A percentile compares a stretch with the other conserved stretches of the same genome.
phyloP scores from a whole-genome alignment of 805 yeast species.

The Wilhelminamyces savonicus region DNA sequence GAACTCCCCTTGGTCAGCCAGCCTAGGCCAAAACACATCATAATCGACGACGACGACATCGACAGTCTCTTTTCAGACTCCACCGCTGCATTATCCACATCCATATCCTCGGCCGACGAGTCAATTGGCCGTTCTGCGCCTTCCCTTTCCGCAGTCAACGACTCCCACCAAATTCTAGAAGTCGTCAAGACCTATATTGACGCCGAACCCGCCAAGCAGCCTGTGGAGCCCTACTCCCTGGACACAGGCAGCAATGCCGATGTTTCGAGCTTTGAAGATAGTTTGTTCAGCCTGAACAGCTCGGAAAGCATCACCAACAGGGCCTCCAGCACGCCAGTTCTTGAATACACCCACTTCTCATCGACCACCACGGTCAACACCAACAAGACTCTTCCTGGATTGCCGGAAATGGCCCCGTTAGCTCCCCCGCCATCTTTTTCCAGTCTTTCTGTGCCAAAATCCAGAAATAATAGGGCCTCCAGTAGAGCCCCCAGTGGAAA shows the following conservation, averaged over 20 bases:
- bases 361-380: slow-evolving; percentile 1
- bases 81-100: background rate
- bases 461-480: slow-evolving; percentile 2
- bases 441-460: slow-evolving; percentile 1
- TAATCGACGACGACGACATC: slow-evolving; percentile 7
- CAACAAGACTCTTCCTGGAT: slow-evolving; percentile 1
- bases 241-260: background rate
- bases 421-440: background rate
- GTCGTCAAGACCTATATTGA: background rate
- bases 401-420: background rate
- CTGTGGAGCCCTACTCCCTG: background rate
- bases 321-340: slow-evolving; percentile 2
- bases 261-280: no score
- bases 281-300: no score
- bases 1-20: no score
- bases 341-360: background rate
- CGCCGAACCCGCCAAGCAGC: background rate
- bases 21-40: slow-evolving; percentile 1
- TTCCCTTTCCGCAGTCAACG: background rate
- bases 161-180: background rate
- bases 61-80: slow-evolving; percentile 2
- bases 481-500: background rate
- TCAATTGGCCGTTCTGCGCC: slow-evolving; percentile 1
- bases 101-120: background rate
- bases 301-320: no score